phyloP scores from a whole-genome alignment of 140 eudicot species.

The Oenanthe javanica region DNA sequence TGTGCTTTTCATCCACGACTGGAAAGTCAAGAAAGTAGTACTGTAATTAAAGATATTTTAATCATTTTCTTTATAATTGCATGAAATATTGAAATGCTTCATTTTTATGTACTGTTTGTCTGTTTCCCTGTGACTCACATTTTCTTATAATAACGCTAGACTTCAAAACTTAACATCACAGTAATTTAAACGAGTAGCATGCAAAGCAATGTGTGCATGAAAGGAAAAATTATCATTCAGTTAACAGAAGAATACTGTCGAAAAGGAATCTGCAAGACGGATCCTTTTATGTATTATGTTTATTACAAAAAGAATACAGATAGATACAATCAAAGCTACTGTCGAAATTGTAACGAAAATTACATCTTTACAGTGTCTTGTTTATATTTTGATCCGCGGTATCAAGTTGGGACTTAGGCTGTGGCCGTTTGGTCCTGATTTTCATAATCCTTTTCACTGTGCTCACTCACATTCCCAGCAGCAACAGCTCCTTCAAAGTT shows the following conservation, averaged over 20 bases:
- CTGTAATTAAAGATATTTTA: neutral
- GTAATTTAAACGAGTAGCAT: neutral
- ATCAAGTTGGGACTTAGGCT: neutral
- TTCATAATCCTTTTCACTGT: slow-evolving; percentile 31
- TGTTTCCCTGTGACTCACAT: neutral
- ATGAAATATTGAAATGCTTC: too few species aligned
- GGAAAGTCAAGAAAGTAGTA: neutral
- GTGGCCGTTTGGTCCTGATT: slow-evolving; percentile 5
- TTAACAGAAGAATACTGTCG: neutral
- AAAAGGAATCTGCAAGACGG: neutral
- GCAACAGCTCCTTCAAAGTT: slow-evolving; percentile 73
- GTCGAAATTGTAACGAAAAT: neutral
- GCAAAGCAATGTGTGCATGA: neutral
- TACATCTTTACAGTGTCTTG: neutral
- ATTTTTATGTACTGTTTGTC: neutral
- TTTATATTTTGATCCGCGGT: neutral
- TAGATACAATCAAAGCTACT: neutral
- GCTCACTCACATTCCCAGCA: slow-evolving; percentile 56
- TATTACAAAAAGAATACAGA: neutral
- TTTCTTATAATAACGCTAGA: neutral
- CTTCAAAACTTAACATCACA: neutral
- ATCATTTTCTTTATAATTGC: neutral
- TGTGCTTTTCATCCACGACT: neutral
- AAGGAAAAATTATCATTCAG: neutral
- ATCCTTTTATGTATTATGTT: neutral